Evolutionary conservation across 2,329 filamentous ascomycete species (phyloP), one percentile per base, ranked within the genome.

Genomic region (Colletotrichum viniferum): DNA sequence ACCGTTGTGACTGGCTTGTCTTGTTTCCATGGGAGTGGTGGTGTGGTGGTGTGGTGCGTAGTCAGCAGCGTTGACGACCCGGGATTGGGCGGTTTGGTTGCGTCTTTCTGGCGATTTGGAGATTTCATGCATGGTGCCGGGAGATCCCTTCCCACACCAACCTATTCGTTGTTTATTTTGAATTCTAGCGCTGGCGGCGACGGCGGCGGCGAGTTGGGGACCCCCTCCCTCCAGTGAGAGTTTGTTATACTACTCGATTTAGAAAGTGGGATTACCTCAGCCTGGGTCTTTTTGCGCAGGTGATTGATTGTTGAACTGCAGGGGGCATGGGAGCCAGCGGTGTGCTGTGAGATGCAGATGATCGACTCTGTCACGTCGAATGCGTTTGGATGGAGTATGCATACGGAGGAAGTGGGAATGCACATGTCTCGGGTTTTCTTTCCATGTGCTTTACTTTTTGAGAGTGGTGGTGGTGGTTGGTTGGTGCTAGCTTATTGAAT

Each of bases 351-450:
- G 38, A 48, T 48, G 38, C 38, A 48, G 38, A n/a, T 48, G 38
- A 48, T 48, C 38, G 38, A 48, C 38, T 43, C 38, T 48, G 38
- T 48, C 9, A 48, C 0, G 38, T 48, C 18, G 38, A 48, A n/a
- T n/a, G 38, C 5, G 18, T 48, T 48, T 48, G 18, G 18, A 48
- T 48, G 38, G 38, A 18, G 18, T n/a, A 18, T n/a, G 38, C 18
- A 28, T 10, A 2, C 32, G 65, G 32, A 21, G 4, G 30, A 52
- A 36, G 60, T 7, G 28, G 18, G 52, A 32, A 21, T 38, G 34
- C 67, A 62, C 67, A 58, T 62, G 67, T 62, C 67, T 69, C 67
- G 67, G 67, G 6, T 62, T 48, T 65, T 65, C 62, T 28, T 69
- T 61, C 66, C 26, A 34, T 34, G 21, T 28, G n/a, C 55, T 55